Base-by-base conservation (phyloP, 1,284 basidiomycete genomes). In the Fomitiporia mediterranea region DNA sequence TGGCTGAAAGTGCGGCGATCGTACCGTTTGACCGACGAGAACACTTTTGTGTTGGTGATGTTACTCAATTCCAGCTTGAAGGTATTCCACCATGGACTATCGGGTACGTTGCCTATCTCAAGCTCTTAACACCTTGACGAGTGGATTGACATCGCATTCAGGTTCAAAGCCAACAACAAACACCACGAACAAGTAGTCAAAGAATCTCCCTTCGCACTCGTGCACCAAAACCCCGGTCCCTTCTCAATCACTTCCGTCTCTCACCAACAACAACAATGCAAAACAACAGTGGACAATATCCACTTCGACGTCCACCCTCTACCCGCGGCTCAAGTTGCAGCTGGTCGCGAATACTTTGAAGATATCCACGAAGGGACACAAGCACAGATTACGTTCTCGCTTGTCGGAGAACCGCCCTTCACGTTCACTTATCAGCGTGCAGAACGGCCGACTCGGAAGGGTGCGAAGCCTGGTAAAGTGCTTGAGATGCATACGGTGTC, bases 81-180 rank as follows among this genome's bases (percentile, higher is more conserved):
- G 96, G 96, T 51, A 91, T 84, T 46, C 86, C 95, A n/a, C 95
- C 96, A 1, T 99, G 96, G 94, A 88, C 85, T 4, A 84, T 99
- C 56, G 85, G 86, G 84, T 94, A 64, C 53, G 82, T 73, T 11
- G 39, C 7, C n/a, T 37, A 39, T 38, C 11, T 32, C 38, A 40
- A 49, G 13, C 28, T 52, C 37, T 37, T 35, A 50, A 57, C 27
- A 56, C 60, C 2, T n/a, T 15, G 58, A 7, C 28, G 21, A 46
- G 25, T 43, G 34, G 52, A 13, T 49, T 44, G 23, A 28, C 57
- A 2, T 58, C 23, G 15, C 7, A 11, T 21, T 51, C n/a, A 92
- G 90, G 56, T 94, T 97, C 70, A 82, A 84, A 44, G 83, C 94
- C 70, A 87, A 92, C 61, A 84, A 85, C 49, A 91, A 87, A 68